Base-by-base conservation (phyloP, 2,329 filamentous ascomycete genomes). In the Metarhizium guizhouense region DNA sequence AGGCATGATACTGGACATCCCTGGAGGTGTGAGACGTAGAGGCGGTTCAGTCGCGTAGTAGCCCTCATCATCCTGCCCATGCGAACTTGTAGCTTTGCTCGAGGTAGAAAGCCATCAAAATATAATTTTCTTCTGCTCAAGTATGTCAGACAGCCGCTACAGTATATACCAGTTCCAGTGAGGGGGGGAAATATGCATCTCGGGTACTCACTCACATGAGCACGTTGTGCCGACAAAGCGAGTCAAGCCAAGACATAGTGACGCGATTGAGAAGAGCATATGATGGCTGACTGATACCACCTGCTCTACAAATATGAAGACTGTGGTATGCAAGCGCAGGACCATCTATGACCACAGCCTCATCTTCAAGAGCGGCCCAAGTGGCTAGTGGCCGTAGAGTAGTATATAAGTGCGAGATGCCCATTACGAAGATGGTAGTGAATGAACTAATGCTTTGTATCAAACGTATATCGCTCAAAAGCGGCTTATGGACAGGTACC, bases 91-190 rank as follows among this genome's bases (percentile, higher is more conserved):
- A 78, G 76, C 66, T 96, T 96, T 4, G 75, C 69, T 0, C 67
- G 57, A 0, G 93, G 93, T 1, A 97, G 76, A 55, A 83, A 85
- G 14, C 91, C 91, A 68, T 97, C 93, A 63, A 97, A 96, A 67
- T 87, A 91, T 54, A 96, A 87, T 50, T 78, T 82, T 56, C 81
- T 73, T 49, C 67, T 68, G 59, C 30, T 10, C 4, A 14, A 18
- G 8, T 29, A 2, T 47, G 54, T 57, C 49, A 56, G 40, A 52
- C 25, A 16, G 34, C 13, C 32, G n/a, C 7, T 18, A 8, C 18
- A 29, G 43, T 7, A 10, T 18, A 43, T 6, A 43, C 10, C 16
- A 2, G 40, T 43, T 43, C 40, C 13, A 16, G 14, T 16, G 4
- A 4, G 25, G 25, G 25, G 25, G 25, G 25, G n/a, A 45, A 10